Evolutionary conservation across 2,329 filamentous ascomycete genomes (phyloP), one percentile per base, ranked within the genome.

Genomic region (Fusarium sublunatum): DNA sequence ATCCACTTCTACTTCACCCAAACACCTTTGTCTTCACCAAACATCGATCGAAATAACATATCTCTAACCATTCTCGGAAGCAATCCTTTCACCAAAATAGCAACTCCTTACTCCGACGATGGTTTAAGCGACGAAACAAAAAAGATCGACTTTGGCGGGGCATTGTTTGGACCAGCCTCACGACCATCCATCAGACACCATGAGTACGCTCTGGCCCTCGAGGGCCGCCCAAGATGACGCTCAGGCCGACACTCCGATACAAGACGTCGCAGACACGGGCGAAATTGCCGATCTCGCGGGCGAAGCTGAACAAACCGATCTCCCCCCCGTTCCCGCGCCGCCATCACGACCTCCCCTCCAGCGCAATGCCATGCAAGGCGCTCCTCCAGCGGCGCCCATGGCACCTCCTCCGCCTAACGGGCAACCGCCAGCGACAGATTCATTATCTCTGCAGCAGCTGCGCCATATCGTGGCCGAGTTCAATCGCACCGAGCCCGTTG

Each of bases 391-490:
- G 36, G 70, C 63, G 12, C 69, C 71, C 46, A 68, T 73, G 69
- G 67, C 76, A 68, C 67, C 68, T 9, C 68, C 56, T 68, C 74
- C 54, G 58, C 52, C 57, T 29, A 70, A 65, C 40, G 68, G 52
- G 13, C 68, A 65, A 76, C 47, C 82, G 77, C 12, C 77, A 35
- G 82, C 79, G 7, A 86, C 72, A 24, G 90, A 93, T 77, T 93
- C 91, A 13, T 81, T 94, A 26, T 93, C 90, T 31, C 79, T 94
- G 39, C 83, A 88, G 59, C 91, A 94, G 76, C 81, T 94, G 45
- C 85, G 87, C 64, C 87, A 86, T 65, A 85, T 93, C 50, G 89
- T 93, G 15, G 86, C 87, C 61, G 91, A 93, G 57, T 87, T 92
- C 67, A 90, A 90, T 13, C 86, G 86, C 63, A 74, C 82, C 47